Percentiles rank a stretch among this genome's conserved stretches.
Conservation (phyloP, 768 basidiomycete species). For the Termitomyces sp. region DNA sequence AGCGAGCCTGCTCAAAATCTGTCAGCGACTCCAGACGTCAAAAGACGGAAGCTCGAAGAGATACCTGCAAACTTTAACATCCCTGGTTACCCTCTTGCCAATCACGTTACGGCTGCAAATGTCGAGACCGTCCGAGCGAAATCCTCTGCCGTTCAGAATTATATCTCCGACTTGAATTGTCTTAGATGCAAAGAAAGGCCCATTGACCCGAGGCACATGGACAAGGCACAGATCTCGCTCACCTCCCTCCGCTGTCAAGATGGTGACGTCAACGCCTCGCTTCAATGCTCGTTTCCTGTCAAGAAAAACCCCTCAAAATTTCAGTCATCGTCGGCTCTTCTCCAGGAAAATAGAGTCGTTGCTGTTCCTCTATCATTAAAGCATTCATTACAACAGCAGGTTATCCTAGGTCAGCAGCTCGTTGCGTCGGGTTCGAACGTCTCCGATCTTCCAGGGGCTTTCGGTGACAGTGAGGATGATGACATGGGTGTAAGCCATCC, state of each 20-base stretch:
- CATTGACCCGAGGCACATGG: background rate
- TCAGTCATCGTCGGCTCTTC: background rate
- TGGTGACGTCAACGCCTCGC: background rate
- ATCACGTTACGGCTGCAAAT: background rate
- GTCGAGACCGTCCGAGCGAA: background rate
- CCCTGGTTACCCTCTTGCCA: conserved; percentile 7
- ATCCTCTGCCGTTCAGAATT: background rate
- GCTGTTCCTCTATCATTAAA: too few relatives aligned
- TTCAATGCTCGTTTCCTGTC: background rate
- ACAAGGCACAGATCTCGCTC: background rate
- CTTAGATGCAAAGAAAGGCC: background rate
- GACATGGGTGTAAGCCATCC: conserved; percentile 6
- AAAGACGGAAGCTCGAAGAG: conserved; percentile 24
- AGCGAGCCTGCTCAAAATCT: background rate
- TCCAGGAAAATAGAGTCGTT: too few relatives aligned
- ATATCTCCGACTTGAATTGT: too few relatives aligned
- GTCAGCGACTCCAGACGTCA: conserved; percentile 2
- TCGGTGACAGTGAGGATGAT: background rate
- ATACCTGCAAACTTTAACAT: conserved; percentile 12
- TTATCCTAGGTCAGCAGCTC: background rate
- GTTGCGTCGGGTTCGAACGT: conserved; percentile 17
- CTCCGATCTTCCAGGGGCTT: background rate
- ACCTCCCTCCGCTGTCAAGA: background rate
- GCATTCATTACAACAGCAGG: too few relatives aligned
- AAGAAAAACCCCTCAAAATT: background rate